Evolutionary conservation across 2,329 filamentous ascomycete genomes (phyloP), one percentile per base, ranked within the genome.

Genomic region (Sporothrix dimorphospora): DNA sequence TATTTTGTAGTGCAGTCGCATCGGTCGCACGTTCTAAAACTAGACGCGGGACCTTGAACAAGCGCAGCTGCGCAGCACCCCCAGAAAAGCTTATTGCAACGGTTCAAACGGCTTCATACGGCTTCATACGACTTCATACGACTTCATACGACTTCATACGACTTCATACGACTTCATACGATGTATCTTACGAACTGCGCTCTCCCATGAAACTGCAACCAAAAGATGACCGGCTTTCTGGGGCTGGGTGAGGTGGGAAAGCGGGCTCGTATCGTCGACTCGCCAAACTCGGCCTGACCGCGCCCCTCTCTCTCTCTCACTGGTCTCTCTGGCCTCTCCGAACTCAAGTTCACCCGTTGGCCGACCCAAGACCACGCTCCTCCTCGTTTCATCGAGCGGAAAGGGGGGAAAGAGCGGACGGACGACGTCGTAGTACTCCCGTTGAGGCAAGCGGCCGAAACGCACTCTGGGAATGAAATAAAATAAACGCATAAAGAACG

Each of bases 1-100:
- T 24, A 53, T 53, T 57, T 57, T 34, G 53, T 57, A 30, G 53
- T 24, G 30, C 30, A 30, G 57, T 40, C 38, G 4, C n/a, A 42
- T 27, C 38, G 59, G n/a, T 63, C 59, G 38, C 21, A 27, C 59
- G 16, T 45, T 45, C 59, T 21, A 27, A 65, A 45, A 21, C 38
- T 27, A 45, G 38, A 65, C 59, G 59, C 59, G 59, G 59, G 34
- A 63, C n/a, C n/a, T n/a, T 14, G 34, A 42, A 63, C 34, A 63
- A 42, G 57, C 34, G 57, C 57, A 42, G 11, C 34, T 40, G 57
- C 57, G n/a, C 57, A 42, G 57, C 34, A 53, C 49, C 21, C 34
- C 53, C 19, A 42, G 16, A 40, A 61, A 42, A 63, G 34, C 57
- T 61, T 63, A 42, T 63, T 63, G 30, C 38, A 42, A 14, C 34